phyloP scores from a whole-genome alignment of 2,329 filamentous ascomycete species.

The Aspergillus glaucus region DNA sequence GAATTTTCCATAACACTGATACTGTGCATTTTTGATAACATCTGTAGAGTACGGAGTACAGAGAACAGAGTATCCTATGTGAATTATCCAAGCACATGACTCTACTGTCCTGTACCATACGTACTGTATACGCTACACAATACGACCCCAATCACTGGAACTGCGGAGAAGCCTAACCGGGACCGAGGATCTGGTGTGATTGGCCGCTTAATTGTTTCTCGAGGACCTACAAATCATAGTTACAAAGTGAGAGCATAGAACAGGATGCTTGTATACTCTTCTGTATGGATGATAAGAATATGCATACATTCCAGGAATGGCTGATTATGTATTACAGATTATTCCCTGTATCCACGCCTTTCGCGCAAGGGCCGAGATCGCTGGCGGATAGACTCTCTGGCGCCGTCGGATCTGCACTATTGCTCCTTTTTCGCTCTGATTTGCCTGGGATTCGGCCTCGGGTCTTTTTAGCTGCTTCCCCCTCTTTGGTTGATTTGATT shows the following conservation, averaged over 20 bases:
- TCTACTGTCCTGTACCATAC: background rate
- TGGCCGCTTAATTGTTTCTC: background rate
- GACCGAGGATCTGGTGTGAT: background rate
- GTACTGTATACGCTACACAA: background rate
- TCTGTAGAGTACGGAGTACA: too few species aligned
- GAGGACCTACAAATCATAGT: too few species aligned
- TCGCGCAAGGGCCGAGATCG: background rate
- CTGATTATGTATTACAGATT: background rate
- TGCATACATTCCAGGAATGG: background rate
- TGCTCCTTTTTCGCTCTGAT: too few species aligned
- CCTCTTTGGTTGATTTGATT: too few species aligned
- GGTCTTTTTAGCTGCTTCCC: too few species aligned
- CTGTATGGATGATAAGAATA: background rate
- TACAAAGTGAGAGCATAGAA: background rate
- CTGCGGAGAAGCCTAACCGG: background rate
- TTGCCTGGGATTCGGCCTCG: too few species aligned
- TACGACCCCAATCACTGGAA: background rate
- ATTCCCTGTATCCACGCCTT: background rate
- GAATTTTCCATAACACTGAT: too few species aligned
- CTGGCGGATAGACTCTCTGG: background rate
- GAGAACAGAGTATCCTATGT: too few species aligned
- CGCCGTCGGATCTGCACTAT: too few species aligned
- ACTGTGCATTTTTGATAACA: too few species aligned
- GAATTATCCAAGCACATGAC: too few species aligned
- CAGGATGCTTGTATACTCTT: background rate